Conservation (phyloP, 176 grass and related monocot genomes). For the Aechmea fasciata region DNA sequence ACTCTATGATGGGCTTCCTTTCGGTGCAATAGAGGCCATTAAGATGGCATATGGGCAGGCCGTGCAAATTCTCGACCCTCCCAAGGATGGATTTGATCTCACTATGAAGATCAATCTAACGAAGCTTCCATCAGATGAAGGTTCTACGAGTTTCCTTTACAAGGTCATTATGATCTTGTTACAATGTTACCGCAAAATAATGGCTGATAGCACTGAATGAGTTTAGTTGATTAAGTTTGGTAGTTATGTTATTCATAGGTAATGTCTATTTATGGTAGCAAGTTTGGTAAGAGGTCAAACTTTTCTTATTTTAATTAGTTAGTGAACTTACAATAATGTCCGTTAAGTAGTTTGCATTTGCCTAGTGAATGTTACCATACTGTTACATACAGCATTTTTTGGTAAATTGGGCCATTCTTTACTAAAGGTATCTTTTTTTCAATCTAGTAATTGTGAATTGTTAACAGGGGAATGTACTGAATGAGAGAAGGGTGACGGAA, state of each 20-base stretch:
- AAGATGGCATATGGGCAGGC: slow-evolving; percentile 72
- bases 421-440: too few species aligned
- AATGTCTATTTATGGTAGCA: background rate
- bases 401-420: too few species aligned
- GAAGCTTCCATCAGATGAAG: slow-evolving; percentile 91
- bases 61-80: slow-evolving; percentile 93
- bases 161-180: slow-evolving; percentile 85
- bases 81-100: slow-evolving; percentile 92
- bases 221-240: background rate
- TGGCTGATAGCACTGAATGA: slow-evolving; percentile 10
- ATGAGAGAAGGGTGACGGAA: too few species aligned
- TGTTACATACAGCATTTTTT: too few species aligned
- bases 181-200: slow-evolving; percentile 30
- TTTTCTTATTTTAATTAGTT: too few species aligned
- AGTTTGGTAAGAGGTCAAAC: too few species aligned
- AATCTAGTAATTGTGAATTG: too few species aligned
- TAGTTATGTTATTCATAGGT: too few species aligned
- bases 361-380: too few species aligned
- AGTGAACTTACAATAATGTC: too few species aligned
- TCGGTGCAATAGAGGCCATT: slow-evolving; percentile 85
- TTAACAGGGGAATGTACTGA: too few species aligned
- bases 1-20: slow-evolving; percentile 74
- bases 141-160: slow-evolving; percentile 85
- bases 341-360: too few species aligned
- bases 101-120: slow-evolving; percentile 96